A percentile compares a stretch with the other conserved stretches of the same genome.
phyloP scores from a whole-genome alignment of 2,329 filamentous ascomycete species.

The Bipolaris cookei region DNA sequence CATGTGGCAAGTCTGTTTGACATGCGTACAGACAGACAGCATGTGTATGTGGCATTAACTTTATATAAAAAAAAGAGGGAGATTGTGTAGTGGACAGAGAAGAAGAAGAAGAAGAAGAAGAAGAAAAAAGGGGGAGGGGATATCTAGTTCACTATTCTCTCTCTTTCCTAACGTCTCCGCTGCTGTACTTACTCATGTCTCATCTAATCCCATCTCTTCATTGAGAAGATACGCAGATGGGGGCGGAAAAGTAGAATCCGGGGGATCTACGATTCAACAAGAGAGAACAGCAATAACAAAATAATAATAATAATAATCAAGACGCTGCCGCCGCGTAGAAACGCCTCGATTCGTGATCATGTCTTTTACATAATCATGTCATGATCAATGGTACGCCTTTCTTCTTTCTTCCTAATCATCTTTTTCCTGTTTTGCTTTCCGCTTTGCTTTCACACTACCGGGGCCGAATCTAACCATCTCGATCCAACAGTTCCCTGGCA shows the following conservation, averaged over 20 bases:
- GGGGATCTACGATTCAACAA: not conserved
- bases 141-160: too few relatives aligned
- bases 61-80: too few relatives aligned
- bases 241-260: not conserved
- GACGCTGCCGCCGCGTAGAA: not conserved
- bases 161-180: too few relatives aligned
- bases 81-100: too few relatives aligned
- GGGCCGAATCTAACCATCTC: conserved; percentile 50
- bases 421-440: not conserved
- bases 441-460: conserved; percentile 15
- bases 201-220: not conserved
- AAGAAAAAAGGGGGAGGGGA: too few relatives aligned
- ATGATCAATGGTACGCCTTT: not conserved
- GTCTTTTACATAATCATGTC: not conserved
- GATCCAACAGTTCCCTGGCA: conserved; percentile 69
- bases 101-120: too few relatives aligned
- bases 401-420: not conserved
- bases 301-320: not conserved
- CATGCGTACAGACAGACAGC: too few relatives aligned
- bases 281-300: not conserved
- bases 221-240: not conserved
- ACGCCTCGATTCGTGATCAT: conserved; percentile 1
- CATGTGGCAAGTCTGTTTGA: too few relatives aligned
- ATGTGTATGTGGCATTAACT: too few relatives aligned
- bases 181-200: too few relatives aligned